phyloP scores from a whole-genome alignment of 1,139 yeast genomes.

The Kodamaea arcana region DNA sequence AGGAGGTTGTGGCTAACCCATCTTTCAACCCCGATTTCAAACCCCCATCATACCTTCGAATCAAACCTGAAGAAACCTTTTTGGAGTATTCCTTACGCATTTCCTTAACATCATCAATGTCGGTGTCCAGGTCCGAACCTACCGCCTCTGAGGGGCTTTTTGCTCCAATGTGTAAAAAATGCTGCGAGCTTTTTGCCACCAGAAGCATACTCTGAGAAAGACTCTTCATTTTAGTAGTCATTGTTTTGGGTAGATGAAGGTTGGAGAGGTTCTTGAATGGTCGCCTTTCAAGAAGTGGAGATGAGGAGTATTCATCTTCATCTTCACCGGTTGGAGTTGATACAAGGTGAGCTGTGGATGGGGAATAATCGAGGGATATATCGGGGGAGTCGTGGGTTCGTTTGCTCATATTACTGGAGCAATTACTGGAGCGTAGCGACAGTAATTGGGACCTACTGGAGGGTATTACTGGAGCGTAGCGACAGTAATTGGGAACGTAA shows the following conservation, averaged over 20 bases:
- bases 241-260: slow-evolving; percentile 21
- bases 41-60: not conserved
- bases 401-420: slow-evolving; percentile 15
- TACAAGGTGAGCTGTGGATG: slow-evolving; percentile 6
- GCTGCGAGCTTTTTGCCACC: slow-evolving; percentile 14
- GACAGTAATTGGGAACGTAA: too few relatives aligned
- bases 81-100: not conserved
- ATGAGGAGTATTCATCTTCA: slow-evolving; percentile 6
- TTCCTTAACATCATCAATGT: slow-evolving; percentile 4
- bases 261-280: slow-evolving; percentile 28
- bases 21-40: too few relatives aligned
- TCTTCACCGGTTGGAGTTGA: slow-evolving; percentile 2
- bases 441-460: too few relatives aligned
- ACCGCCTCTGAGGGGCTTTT: too few relatives aligned
- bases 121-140: not conserved
- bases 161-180: slow-evolving; percentile 6
- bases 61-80: not conserved
- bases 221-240: slow-evolving; percentile 17
- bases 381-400: slow-evolving; percentile 26
- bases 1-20: too few relatives aligned
- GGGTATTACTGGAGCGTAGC: too few relatives aligned
- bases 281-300: slow-evolving; percentile 19
- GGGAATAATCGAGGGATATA: slow-evolving; percentile 9
- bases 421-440: too few relatives aligned
- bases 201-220: slow-evolving; percentile 14